Evolutionary conservation across 352 stramenopile genomes (phyloP).

Genomic region (Phytophthora fragariaefolia): DNA sequence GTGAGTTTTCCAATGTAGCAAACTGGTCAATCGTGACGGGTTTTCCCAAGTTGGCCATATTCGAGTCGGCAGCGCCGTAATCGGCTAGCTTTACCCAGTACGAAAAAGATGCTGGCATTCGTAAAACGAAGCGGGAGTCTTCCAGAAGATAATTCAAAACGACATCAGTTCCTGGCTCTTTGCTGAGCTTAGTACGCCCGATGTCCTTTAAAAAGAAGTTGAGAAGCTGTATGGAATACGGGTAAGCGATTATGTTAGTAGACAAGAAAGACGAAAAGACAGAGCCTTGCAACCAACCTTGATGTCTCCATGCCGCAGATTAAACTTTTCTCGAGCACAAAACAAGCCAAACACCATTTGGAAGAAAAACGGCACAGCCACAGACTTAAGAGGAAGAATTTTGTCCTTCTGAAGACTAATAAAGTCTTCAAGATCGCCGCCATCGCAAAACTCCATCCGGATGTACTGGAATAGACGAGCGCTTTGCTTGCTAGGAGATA

Average conservation of each 20-base stretch:
- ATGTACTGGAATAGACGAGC: conserved; percentile 94
- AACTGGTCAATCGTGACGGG: conserved; percentile 95
- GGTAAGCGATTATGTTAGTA: no score
- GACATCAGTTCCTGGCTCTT: conserved; percentile 44
- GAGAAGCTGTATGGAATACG: conserved; percentile 76
- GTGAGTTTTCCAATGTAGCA: conserved; percentile 98
- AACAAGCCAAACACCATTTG: conserved; percentile 98
- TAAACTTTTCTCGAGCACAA: conserved; percentile 87
- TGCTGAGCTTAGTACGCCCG: conserved; percentile 38
- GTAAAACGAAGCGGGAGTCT: conserved; percentile 59
- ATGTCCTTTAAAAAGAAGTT: conserved; percentile 98
- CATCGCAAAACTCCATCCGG: conserved; percentile 97
- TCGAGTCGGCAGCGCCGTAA: conserved; percentile 96
- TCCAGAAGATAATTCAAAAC: conserved; percentile 71
- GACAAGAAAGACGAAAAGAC: not conserved
- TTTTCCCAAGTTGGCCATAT: conserved; percentile 85
- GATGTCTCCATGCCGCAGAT: conserved; percentile 98
- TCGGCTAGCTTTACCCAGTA: conserved; percentile 98
- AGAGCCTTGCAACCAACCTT: conserved; percentile 75
- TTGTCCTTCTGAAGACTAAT: conserved; percentile 86
- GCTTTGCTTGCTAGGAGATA: conserved; percentile 9
- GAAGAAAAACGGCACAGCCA: conserved; percentile 93
- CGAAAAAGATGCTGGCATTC: conserved; percentile 63
- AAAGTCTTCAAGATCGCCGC: conserved; percentile 97
- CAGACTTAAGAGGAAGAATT: conserved; percentile 54